Percentiles rank a stretch among this genome's conserved stretches.
phyloP scores from a whole-genome alignment of 139 green algal species.

The Volvox reticuliferus region DNA sequence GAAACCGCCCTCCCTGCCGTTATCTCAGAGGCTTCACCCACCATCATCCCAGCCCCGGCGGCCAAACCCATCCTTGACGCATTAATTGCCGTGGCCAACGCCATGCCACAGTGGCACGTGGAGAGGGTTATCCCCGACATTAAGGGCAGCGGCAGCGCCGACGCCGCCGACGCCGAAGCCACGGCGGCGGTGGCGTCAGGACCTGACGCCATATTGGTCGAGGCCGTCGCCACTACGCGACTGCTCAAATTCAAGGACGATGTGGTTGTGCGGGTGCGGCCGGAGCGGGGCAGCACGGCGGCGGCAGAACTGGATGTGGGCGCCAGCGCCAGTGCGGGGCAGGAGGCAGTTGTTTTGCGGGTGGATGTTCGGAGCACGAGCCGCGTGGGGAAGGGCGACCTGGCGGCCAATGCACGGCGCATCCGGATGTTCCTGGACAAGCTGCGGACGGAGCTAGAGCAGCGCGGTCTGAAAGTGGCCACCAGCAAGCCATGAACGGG shows the following conservation, averaged over 20 bases:
- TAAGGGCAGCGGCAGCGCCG: too few relatives aligned
- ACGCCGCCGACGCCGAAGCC: background rate
- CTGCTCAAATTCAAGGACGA: constrained; percentile 70
- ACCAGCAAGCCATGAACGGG: too few relatives aligned
- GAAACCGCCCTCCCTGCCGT: too few relatives aligned
- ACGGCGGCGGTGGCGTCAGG: background rate
- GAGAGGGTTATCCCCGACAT: too few relatives aligned
- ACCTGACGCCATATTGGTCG: constrained; percentile 17
- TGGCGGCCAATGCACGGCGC: constrained; percentile 65
- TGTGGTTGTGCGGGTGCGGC: constrained; percentile 45
- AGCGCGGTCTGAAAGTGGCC: background rate
- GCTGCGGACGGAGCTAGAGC: constrained; percentile 44
- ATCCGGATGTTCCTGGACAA: constrained; percentile 52
- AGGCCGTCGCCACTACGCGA: constrained; percentile 60
- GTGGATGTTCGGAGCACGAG: constrained; percentile 55
- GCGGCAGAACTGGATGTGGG: too few relatives aligned
- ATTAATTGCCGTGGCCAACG: constrained; percentile 18
- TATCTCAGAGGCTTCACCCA: background rate
- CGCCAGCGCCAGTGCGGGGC: too few relatives aligned
- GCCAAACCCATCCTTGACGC: constrained; percentile 14
- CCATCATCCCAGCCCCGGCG: background rate
- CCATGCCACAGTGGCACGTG: constrained; percentile 58
- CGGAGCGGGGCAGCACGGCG: background rate
- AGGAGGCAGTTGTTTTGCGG: background rate
- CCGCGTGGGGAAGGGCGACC: constrained; percentile 67